Percentiles rank a stretch among this genome's conserved stretches.
phyloP scores from a whole-genome alignment of 768 basidiomycete species.

The Omphalotus guepiniiformis region DNA sequence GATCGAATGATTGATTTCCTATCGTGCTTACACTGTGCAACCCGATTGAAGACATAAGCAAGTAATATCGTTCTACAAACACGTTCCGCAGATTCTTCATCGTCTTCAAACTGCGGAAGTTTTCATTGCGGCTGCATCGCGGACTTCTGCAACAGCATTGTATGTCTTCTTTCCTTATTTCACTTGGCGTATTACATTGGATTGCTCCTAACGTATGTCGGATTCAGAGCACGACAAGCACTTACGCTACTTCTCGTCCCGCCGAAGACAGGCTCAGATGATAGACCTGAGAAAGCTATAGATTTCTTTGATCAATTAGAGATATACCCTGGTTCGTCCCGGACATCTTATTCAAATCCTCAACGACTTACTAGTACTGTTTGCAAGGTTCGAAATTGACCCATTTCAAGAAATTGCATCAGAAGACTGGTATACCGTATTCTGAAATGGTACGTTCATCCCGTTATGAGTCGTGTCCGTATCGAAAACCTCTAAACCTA shows the following conservation, averaged over 20 bases:
- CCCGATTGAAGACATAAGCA: conserved; percentile 46
- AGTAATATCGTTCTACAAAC: conserved; percentile 65
- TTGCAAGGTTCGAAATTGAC: conserved; percentile 69
- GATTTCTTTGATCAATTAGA: conserved; percentile 67
- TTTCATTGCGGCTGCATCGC: conserved; percentile 67
- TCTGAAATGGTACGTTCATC: conserved; percentile 61
- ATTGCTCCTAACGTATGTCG: not conserved
- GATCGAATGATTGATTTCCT: not conserved
- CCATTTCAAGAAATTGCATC: conserved; percentile 74
- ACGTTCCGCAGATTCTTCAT: conserved; percentile 73
- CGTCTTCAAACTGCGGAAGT: conserved; percentile 45
- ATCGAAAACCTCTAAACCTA: not conserved
- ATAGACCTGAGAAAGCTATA: conserved; percentile 41
- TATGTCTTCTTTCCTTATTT: conserved; percentile 31
- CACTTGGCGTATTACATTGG: too few species aligned
- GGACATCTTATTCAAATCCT: not conserved
- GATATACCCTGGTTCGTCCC: conserved; percentile 60
- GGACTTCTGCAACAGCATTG: conserved; percentile 68
- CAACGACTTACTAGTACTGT: not conserved
- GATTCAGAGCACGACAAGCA: conserved; percentile 68
- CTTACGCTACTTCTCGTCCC: conserved; percentile 59
- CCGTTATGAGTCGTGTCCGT: not conserved
- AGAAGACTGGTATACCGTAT: conserved; percentile 72
- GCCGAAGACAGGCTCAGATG: conserved; percentile 21
- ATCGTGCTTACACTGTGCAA: not conserved